Percentiles rank a stretch among this genome's conserved stretches.
phyloP scores from a whole-genome alignment of 768 basidiomycete genomes.

The Collybiopsis luxurians region DNA sequence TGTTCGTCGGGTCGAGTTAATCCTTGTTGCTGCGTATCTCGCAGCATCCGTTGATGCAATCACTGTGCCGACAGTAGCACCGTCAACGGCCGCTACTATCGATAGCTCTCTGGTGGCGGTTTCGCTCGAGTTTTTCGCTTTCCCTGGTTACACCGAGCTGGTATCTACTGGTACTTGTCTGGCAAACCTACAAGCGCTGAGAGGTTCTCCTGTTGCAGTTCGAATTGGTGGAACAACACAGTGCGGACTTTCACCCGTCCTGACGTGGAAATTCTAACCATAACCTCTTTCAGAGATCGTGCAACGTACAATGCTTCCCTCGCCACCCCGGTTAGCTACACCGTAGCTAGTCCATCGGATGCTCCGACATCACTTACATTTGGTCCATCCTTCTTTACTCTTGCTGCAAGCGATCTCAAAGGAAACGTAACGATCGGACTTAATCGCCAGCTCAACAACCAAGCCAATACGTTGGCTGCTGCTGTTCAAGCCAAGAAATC shows the following conservation, averaged over 20 bases:
- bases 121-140: constrained; percentile 38
- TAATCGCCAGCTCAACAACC: constrained; percentile 35
- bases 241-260: constrained; percentile 17
- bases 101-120: constrained; percentile 31
- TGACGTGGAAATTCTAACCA: neutral
- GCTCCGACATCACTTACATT: constrained; percentile 31
- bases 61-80: constrained; percentile 22
- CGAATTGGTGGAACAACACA: constrained; percentile 38
- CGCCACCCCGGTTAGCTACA: constrained; percentile 30
- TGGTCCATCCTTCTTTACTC: constrained; percentile 27
- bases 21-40: neutral
- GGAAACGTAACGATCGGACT: constrained; percentile 34
- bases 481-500: constrained; percentile 26
- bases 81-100: constrained; percentile 21
- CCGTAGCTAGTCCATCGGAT: constrained; percentile 30
- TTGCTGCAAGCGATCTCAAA: constrained; percentile 24
- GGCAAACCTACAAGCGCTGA: constrained; percentile 25
- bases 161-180: constrained; percentile 30
- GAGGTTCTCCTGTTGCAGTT: constrained; percentile 29
- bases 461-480: constrained; percentile 28
- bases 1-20: too few species aligned
- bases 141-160: constrained; percentile 31
- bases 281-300: constrained; percentile 28
- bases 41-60: neutral
- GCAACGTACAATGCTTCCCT: constrained; percentile 34